Evolutionary conservation across 2,329 filamentous ascomycete genomes (phyloP).

Genomic region (Colletotrichum sublineola): DNA sequence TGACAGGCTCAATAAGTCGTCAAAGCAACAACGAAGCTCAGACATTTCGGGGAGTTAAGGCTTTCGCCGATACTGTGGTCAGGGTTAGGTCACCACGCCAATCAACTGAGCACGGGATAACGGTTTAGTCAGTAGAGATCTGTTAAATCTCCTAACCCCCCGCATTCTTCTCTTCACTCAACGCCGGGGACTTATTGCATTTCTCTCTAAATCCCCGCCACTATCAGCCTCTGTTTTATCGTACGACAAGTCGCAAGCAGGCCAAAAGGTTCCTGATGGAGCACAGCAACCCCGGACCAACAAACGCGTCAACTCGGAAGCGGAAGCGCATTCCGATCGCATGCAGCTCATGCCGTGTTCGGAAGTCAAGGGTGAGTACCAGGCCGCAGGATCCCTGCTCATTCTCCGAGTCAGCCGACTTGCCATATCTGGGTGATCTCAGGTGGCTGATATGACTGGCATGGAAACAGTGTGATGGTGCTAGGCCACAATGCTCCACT

Average conservation of each 20-base stretch:
- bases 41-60: constrained; percentile 8
- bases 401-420: not conserved
- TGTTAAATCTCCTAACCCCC: constrained; percentile 28
- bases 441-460: not conserved
- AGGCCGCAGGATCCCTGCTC: not conserved
- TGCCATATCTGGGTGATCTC: not conserved
- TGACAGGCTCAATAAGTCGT: not conserved
- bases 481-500: constrained; percentile 43
- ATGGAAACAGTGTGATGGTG: constrained; percentile 44
- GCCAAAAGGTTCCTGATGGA: constrained; percentile 25
- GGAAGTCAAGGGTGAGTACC: constrained; percentile 45
- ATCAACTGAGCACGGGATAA: not conserved
- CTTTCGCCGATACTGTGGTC: not conserved
- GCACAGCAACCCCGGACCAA: constrained; percentile 18
- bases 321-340: constrained; percentile 45
- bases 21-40: not conserved
- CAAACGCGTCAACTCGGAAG: constrained; percentile 27
- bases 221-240: not conserved
- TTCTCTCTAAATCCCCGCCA: constrained; percentile 37
- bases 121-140: not conserved
- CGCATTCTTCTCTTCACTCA: constrained; percentile 2
- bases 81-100: not conserved
- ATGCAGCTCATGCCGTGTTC: constrained; percentile 44
- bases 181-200: constrained; percentile 21
- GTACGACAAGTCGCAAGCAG: not conserved